phyloP scores from a whole-genome alignment of 768 basidiomycete species.

The Russula virescens region DNA sequence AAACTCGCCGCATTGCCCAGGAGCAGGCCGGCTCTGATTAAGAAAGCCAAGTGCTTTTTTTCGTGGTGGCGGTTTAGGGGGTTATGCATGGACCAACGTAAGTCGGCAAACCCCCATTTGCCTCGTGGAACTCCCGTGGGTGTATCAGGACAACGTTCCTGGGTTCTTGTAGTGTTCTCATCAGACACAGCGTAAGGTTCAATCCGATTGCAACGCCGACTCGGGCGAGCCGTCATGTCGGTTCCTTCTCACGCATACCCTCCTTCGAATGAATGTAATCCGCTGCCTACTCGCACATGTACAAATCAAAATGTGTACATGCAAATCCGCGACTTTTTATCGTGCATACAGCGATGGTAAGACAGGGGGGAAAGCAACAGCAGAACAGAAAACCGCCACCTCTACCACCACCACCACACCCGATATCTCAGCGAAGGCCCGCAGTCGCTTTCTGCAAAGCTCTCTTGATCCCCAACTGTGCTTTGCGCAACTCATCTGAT shows the following conservation, averaged over 20 bases:
- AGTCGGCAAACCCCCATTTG: background rate
- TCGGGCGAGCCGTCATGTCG: background rate
- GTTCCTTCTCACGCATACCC: background rate
- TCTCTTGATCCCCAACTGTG: conserved; percentile 91
- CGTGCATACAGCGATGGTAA: conserved; percentile 17
- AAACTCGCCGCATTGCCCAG: background rate
- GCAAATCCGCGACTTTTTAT: conserved; percentile 9
- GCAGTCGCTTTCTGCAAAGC: conserved; percentile 97
- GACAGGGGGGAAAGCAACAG: conserved; percentile 25
- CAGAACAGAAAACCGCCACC: background rate
- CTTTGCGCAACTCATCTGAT: conserved; percentile 92
- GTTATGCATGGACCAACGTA: background rate
- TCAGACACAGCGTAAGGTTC: background rate
- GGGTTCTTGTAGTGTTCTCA: too few species aligned
- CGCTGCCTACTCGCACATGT: background rate
- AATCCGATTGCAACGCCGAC: background rate
- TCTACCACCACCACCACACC: background rate
- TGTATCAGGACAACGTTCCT: background rate
- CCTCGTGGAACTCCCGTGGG: too few species aligned
- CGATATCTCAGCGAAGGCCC: conserved; percentile 61
- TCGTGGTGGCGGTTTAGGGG: background rate
- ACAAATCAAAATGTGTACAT: background rate
- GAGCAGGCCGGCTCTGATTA: background rate
- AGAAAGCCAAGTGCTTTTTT: background rate
- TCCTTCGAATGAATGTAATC: too few species aligned